phyloP scores from a whole-genome alignment of 2,329 filamentous ascomycete species.

The Capronia americana region DNA sequence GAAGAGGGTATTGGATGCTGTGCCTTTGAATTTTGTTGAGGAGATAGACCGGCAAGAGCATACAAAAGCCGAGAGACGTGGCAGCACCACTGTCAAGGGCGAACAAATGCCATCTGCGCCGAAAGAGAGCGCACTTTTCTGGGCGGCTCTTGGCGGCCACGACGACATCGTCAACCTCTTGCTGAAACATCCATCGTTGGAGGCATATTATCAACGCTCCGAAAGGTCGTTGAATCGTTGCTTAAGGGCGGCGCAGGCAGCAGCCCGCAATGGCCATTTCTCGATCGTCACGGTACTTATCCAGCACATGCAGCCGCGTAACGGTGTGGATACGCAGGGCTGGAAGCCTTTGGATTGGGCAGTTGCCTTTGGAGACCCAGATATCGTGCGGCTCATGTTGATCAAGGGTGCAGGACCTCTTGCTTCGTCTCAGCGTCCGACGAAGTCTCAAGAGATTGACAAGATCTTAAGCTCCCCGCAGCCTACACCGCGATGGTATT shows the following conservation, averaged over 20 bases:
- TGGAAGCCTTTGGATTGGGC: conserved; percentile 1
- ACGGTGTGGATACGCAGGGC: not conserved
- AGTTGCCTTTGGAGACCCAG: not conserved
- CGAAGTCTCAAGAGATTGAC: conserved; percentile 1
- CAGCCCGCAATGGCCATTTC: not conserved
- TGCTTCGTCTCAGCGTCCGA: not conserved
- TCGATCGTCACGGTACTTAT: not conserved
- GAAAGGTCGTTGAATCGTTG: not conserved
- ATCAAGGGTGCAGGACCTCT: not conserved
- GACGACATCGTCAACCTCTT: not conserved
- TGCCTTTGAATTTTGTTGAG: not conserved
- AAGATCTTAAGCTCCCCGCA: not conserved
- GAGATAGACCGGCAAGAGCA: not conserved
- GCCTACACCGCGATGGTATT: conserved; percentile 1
- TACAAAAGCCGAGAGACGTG: not conserved
- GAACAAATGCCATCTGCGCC: not conserved
- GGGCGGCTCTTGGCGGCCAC: conserved; percentile 2
- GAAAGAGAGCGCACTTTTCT: conserved; percentile 3
- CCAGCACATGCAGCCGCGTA: not conserved
- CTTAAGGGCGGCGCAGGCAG: not conserved
- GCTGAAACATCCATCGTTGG: not conserved
- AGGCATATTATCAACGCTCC: not conserved
- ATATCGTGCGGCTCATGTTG: conserved; percentile 2
- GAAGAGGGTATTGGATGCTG: not conserved
- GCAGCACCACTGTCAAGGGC: not conserved